These are phyloP conservation scores for Conticribra weissflogii DNA, from an alignment of 108 stramenopile species.

Conservation along the genomic window DNA sequence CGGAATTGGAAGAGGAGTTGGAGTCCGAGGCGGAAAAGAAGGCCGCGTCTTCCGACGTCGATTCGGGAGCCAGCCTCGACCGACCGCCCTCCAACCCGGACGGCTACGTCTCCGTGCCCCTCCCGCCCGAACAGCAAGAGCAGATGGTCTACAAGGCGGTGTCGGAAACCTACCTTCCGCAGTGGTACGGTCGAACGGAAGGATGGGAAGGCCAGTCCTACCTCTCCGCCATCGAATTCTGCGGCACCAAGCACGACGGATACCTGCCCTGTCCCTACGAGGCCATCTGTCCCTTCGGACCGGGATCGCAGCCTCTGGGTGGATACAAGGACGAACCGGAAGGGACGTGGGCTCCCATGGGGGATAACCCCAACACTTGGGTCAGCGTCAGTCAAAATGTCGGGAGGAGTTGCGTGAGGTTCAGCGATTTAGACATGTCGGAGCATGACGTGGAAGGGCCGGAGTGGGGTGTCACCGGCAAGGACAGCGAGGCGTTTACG, in stretches of 20 bases:
- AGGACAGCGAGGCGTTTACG: slow-evolving; percentile 24
- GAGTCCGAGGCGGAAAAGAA: slow-evolving; percentile 12
- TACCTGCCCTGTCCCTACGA: not conserved
- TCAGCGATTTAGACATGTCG: slow-evolving; percentile 5
- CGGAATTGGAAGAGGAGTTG: slow-evolving; percentile 12
- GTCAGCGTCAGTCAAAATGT: not conserved
- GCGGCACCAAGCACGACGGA: slow-evolving; percentile 1
- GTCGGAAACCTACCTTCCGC: slow-evolving; percentile 1
- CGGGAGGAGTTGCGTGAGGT: slow-evolving; percentile 5
- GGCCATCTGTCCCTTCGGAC: not conserved
- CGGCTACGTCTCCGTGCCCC: not conserved
- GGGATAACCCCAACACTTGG: not conserved
- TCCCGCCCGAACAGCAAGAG: not conserved
- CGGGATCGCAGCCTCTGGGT: not conserved
- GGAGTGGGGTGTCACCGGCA: slow-evolving; percentile 12
- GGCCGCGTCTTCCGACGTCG: not conserved
- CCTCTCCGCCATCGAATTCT: slow-evolving; percentile 9
- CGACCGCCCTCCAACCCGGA: not conserved
- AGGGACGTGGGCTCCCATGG: not conserved
- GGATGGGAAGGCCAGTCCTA: slow-evolving; percentile 32
- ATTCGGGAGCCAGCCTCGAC: not conserved
- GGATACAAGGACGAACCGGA: not conserved
- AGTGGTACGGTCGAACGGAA: slow-evolving; percentile 11
- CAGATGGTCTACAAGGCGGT: not conserved
- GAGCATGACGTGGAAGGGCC: slow-evolving; percentile 9